These are phyloP conservation scores for Eremothecium cymbalariae DNA, from an alignment of 1,139 yeast genomes.

Conservation along the genomic window DNA sequence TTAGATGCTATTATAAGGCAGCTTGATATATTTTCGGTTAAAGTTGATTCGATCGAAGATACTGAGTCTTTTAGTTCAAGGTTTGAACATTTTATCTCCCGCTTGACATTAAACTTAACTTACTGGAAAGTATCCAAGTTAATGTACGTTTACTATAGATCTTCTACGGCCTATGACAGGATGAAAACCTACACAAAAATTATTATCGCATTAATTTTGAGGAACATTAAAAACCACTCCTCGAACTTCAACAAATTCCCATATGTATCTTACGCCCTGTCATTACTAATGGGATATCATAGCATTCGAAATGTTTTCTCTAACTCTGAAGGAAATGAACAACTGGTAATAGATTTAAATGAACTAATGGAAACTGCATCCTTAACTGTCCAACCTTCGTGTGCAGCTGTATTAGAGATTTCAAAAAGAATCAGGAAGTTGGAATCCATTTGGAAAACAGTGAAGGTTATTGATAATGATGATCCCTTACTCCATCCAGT, in stretches of 20 bases:
- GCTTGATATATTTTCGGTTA: constrained; percentile 18
- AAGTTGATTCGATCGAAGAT: constrained; percentile 12
- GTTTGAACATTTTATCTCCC: constrained; percentile 23
- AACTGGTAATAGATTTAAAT: constrained; percentile 19
- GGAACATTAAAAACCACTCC: constrained; percentile 16
- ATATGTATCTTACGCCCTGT: constrained; percentile 17
- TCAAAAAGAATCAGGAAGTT: constrained; percentile 20
- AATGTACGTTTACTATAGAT: constrained; percentile 21
- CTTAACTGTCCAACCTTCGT: constrained; percentile 4
- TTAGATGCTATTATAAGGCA: constrained; percentile 26
- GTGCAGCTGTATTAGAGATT: constrained; percentile 37
- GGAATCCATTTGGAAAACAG: constrained; percentile 20
- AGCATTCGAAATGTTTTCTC: constrained; percentile 23
- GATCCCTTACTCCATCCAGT: constrained; percentile 24
- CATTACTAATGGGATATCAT: constrained; percentile 22
- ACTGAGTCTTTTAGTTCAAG: constrained; percentile 15
- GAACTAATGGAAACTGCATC: constrained; percentile 15
- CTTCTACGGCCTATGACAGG: constrained; percentile 17
- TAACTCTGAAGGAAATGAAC: constrained; percentile 16
- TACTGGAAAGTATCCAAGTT: constrained; percentile 26
- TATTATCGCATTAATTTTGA: constrained; percentile 19
- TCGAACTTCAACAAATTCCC: constrained; percentile 23
- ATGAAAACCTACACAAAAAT: constrained; percentile 17
- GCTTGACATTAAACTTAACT: constrained; percentile 17
- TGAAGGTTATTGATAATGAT: constrained; percentile 19